These are phyloP conservation scores for Fusarium praegraminearum DNA, from an alignment of 2,329 filamentous ascomycete genomes.

Conservation along the genomic window DNA sequence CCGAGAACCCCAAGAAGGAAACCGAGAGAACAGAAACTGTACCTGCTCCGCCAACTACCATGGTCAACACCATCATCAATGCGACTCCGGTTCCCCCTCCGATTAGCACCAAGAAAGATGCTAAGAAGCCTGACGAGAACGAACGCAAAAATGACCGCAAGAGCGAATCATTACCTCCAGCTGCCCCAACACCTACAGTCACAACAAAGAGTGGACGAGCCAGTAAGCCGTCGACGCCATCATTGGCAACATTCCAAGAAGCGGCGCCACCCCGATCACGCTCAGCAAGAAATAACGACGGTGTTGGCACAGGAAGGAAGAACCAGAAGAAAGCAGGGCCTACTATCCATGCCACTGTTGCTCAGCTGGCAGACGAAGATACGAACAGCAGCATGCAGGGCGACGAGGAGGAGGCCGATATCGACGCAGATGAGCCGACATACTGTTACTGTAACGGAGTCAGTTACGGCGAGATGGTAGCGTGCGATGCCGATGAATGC, in stretches of 20 bases:
- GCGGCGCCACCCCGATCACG: constrained; percentile 66
- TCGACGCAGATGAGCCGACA: constrained; percentile 76
- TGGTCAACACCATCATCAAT: constrained; percentile 2
- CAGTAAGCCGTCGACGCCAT: constrained; percentile 75
- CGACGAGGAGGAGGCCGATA: constrained; percentile 65
- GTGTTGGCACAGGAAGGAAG: constrained; percentile 62
- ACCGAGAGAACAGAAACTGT: constrained; percentile 47
- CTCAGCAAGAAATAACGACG: constrained; percentile 62
- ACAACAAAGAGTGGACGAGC: constrained; percentile 75
- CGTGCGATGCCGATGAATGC: constrained; percentile 80
- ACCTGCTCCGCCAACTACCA: constrained; percentile 47
- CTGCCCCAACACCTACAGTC: constrained; percentile 57
- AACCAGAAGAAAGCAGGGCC: constrained; percentile 69
- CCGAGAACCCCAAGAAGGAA: constrained; percentile 53
- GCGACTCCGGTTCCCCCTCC: background rate
- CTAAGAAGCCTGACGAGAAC: constrained; percentile 55
- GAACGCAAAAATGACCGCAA: constrained; percentile 53
- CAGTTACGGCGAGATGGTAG: constrained; percentile 88
- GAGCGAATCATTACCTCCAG: constrained; percentile 60
- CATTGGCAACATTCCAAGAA: constrained; percentile 70
- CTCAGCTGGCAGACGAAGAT: constrained; percentile 56
- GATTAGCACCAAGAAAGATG: constrained; percentile 59
- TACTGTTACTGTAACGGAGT: constrained; percentile 86
- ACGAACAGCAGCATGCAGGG: constrained; percentile 57
- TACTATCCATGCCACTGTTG: constrained; percentile 54